Base-by-base conservation (phyloP, 2,329 filamentous ascomycete genomes). In the Alternaria infectoria region DNA sequence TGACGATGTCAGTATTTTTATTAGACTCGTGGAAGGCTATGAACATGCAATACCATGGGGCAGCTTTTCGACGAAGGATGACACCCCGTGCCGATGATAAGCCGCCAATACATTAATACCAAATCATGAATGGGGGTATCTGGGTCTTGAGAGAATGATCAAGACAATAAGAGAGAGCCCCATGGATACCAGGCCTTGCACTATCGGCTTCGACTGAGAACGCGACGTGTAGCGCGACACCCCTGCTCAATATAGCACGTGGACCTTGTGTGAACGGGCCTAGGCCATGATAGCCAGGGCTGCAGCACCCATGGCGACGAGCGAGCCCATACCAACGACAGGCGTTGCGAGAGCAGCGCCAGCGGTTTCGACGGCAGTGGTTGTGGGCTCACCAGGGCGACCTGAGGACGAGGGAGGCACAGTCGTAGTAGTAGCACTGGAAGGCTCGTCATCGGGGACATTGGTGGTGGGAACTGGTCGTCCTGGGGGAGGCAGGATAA, bases 221-320 rank as follows among this genome's bases (percentile, higher is more conserved):
- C 17, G 56, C 55, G 19, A 60, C 43, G 40, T 40, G 32, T 54
- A 57, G 21, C 17, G 17, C 26, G 19, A 50, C 13, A 52, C 23
- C 13, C 47, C 61, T 49, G 21, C 44, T 55, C 58, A 9, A 43
- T 43, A 28, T 30, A 30, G 36, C 28, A 46, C 21, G 43, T n/a
- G 2, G 36, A 55, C 28, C 19, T 21, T 30, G 44, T 56, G 23
- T 47, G 21, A 21, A 25, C 44, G n/a, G 15, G 51, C 51, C 64
- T 65, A 75, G 67, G 62, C 68, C 26, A 72, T 50, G 47, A 64
- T 61, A 59, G 64, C 69, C 54, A 74, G 60, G 44, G 64, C 69
- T 49, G 61, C 67, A 63, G 70, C 69, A 49, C 71, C 72, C 26
- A 63, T 71, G 57, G 58, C 71, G 30, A 75, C 45, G 19, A 76